Base-by-base conservation (phyloP, 345 rosid species). In the Cardamine chenopodiifolia region DNA sequence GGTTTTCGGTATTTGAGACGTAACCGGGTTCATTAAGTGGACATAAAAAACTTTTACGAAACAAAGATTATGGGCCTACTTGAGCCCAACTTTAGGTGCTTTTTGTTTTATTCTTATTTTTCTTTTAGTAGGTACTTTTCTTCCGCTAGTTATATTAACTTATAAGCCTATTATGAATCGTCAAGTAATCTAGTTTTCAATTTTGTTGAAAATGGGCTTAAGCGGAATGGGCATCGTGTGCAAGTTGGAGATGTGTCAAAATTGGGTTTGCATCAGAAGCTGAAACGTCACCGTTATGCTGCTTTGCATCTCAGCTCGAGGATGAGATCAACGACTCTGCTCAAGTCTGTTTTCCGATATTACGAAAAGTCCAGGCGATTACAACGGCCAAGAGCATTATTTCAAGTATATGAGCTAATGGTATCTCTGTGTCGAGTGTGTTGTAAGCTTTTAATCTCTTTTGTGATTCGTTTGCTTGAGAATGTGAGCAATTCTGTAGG, bases 71-170 rank as follows among this genome's bases (percentile, higher is more conserved):
- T 70, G 48, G 74, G 74, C 57, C 74, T 9, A 8, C 7, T 0
- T 6, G 74, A 70, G 66, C 45, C 66, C 66, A 58, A n/a, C 15
- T 7, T 17, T 18, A 40, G 28, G 26, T 37, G 49, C 7, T 45
- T 63, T 28, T 3, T n/a, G 8, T 1, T 15, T 15, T 6, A 0
- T 42, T 42, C 13, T 15, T 40, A 13, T 13, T 40, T 23, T 40
- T 2, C n/a, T 13, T 40, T 15, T 14, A 39, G 34, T 35, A 11
- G 15, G 8, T 15, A 6, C 8, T 7, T n/a, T 44, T 44, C 47
- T 1, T 5, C 13, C 17, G 47, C 17, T 44, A n/a, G 48, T 34
- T 1, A 40, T 42, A 25, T 25, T 1, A 25, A 25, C 26, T 25
- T 25, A 25, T 25, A 25, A 28, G 29, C 29, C 29, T 28, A 28